Evolutionary conservation across 176 grass and related monocot species (phyloP), one percentile per base, ranked within the genome.

Genomic region (Zoysia pacifica): DNA sequence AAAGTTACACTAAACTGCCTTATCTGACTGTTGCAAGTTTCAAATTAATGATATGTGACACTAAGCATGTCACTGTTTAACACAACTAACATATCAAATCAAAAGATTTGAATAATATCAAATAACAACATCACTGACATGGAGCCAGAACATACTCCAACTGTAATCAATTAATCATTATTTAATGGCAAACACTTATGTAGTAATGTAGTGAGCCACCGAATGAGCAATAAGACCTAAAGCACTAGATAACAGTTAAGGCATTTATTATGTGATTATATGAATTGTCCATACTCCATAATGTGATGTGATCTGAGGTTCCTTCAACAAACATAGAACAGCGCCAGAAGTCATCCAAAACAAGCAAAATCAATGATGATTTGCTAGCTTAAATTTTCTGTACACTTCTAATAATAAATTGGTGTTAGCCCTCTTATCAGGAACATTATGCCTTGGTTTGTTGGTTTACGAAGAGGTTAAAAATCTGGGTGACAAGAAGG

Each of bases 81-180:
- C 67, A 79, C 67, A 74, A 48, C 62, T 62, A 45, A 62, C 37
- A 70, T 15, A 81, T 70, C 44, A 65, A 45, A 39, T 83, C 67
- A 5, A 54, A 64, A 6, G 0, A 70, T 36, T 65, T 79, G 18
- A 58, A 80, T 15, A 63, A 81, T 51, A 50, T 10, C 48, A 69
- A 52, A 16, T 76, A 45, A 47, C 1, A 65, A 12, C 8, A 71
- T 71, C 28, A 18, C 53, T 70, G 62, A 77, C 41, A 45, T 87
- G 40, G 39, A 70, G 56, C 45, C 37, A 58, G 19, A 78, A 76
- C 46, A 6, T 76, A 47, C 16, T 81, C 37, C 9, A 37, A 4
- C 42, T 69, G 20, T 45, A 75, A 49, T 41, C 46, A 40, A 50
- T 47, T 40, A 65, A 48, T 44, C 50, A 78, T 46, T 48, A 44